Base-by-base conservation (phyloP, 257 asterid genomes). In the Leptodermis oblonga region DNA sequence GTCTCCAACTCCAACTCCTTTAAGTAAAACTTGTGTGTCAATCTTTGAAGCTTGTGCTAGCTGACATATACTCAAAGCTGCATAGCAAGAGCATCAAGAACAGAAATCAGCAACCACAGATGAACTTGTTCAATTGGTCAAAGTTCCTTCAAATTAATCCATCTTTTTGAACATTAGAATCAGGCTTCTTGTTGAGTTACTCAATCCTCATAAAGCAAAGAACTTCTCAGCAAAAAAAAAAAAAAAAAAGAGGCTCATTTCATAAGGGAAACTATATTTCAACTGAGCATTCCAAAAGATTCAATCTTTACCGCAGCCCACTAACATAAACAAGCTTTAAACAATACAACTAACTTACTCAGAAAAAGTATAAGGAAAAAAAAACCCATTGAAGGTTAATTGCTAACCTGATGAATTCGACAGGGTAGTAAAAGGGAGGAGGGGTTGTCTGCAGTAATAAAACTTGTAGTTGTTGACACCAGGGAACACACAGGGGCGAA, bases 21-120 rank as follows among this genome's bases (percentile, higher is more conserved):
- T 52, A 64, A 79, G 79, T 64, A 76, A 52, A 68, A 72, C 71
- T 55, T 86, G 90, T 31, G 70, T 55, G 42, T 81, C 86, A 22
- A 85, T 84, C 83, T 87, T 88, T 69, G 80, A 81, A 69, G 96
- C 89, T 74, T 80, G 92, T 22, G 80, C 79, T 23, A 86, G 74
- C 74, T 69, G 79, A 83, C 86, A 76, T 51, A 86, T 58, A 63
- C 84, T 87, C 71, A 45, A 72, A 84, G 83, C 96, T 87, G 91
- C 55, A 80, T 80, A 68, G 85, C 81, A 78, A 77, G 80, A 89
- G 81, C 74, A 77, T 78, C 86, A 85, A 77, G 63, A 75, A 76
- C 81, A 68, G 78, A 73, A 70, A 75, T 80, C 80, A 80, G 42
- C 76, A 79, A 58, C 79, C 74, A 52, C 51, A 81, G 70, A 56